phyloP scores from a whole-genome alignment of 768 basidiomycete species.

The Dentipellis fragilis region DNA sequence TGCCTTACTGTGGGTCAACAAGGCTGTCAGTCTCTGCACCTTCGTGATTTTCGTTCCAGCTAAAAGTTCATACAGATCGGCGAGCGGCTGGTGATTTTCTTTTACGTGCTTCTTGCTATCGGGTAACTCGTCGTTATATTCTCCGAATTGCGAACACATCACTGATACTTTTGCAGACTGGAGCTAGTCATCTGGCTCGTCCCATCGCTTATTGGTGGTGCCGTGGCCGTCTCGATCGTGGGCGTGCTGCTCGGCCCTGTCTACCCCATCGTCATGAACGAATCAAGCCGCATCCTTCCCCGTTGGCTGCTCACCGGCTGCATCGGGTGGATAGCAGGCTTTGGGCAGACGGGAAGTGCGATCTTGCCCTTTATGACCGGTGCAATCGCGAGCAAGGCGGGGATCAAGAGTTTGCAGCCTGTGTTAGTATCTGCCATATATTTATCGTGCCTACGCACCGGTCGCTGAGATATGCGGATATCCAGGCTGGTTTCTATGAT shows the following conservation, averaged over 20 bases:
- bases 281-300: slow-evolving; percentile 30
- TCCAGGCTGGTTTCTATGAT: slow-evolving; percentile 29
- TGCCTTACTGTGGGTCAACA: slow-evolving; percentile 38
- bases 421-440: slow-evolving; percentile 24
- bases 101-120: slow-evolving; percentile 26
- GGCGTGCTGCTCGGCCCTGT: slow-evolving; percentile 41
- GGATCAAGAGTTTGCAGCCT: slow-evolving; percentile 35
- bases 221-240: slow-evolving; percentile 39
- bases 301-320: slow-evolving; percentile 27
- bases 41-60: not conserved
- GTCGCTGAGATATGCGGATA: not conserved
- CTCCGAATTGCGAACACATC: not conserved
- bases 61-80: slow-evolving; percentile 18
- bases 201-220: slow-evolving; percentile 39
- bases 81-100: slow-evolving; percentile 24
- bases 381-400: slow-evolving; percentile 27
- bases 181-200: slow-evolving; percentile 49
- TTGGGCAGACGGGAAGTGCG: slow-evolving; percentile 40
- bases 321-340: slow-evolving; percentile 41
- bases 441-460: not conserved
- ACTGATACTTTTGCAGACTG: not conserved
- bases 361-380: slow-evolving; percentile 42
- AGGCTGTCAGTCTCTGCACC: slow-evolving; percentile 11
- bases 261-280: slow-evolving; percentile 32
- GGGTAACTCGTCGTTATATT: slow-evolving; percentile 14